Conservation (phyloP, 2,329 filamentous ascomycete species). For the Colletotrichum trifolii region DNA sequence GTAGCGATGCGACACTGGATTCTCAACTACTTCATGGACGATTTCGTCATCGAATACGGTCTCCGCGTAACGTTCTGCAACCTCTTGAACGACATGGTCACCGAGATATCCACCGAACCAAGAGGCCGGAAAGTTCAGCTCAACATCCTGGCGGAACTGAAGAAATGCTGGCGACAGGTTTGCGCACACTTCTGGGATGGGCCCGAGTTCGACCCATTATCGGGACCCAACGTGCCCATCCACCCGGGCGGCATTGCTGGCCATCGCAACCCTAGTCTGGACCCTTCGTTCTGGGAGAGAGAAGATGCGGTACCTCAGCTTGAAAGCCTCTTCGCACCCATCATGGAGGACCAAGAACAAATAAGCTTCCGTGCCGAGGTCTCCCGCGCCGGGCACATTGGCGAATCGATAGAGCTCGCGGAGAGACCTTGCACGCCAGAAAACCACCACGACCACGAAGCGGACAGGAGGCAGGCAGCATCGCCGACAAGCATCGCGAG, state of each 20-base stretch:
- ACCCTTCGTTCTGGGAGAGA: conserved; percentile 65
- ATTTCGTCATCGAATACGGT: conserved; percentile 82
- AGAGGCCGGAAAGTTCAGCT: conserved; percentile 66
- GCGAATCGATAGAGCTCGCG: conserved; percentile 57
- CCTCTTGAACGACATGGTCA: conserved; percentile 76
- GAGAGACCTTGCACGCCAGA: conserved; percentile 62
- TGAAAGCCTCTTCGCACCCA: conserved; percentile 50
- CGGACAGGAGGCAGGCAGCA: conserved; percentile 50
- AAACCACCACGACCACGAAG: conserved; percentile 41
- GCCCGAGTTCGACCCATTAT: conserved; percentile 70
- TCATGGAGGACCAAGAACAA: conserved; percentile 41
- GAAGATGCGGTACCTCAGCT: conserved; percentile 57
- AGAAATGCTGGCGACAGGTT: conserved; percentile 95
- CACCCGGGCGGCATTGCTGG: conserved; percentile 79
- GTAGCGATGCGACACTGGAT: conserved; percentile 98
- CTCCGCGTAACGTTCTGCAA: conserved; percentile 84
- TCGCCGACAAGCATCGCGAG: conserved; percentile 70
- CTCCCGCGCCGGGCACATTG: conserved; percentile 57
- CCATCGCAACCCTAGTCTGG: conserved; percentile 64
- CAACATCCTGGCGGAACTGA: conserved; percentile 92
- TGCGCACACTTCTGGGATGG: conserved; percentile 92
- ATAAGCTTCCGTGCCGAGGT: conserved; percentile 60
- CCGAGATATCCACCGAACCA: conserved; percentile 61
- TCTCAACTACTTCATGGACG: conserved; percentile 95
- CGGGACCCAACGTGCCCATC: conserved; percentile 74